Base-by-base conservation (phyloP, 202 grass and related monocot genomes). In the Setaria viridis region DNA sequence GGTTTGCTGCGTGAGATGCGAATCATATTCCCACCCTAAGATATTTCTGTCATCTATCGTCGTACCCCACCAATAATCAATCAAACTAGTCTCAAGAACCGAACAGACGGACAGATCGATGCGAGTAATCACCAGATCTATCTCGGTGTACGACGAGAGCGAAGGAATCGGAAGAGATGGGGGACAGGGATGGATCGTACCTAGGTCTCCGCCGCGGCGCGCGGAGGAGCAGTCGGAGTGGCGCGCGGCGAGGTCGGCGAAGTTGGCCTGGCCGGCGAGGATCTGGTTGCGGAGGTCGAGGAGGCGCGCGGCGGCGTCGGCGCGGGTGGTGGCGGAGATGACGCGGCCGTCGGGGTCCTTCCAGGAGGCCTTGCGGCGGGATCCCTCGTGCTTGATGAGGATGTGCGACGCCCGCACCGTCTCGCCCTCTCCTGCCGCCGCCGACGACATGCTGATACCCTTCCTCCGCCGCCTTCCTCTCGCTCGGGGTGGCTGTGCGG, bases 161-260 rank as follows among this genome's bases (percentile, higher is more conserved):
- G 49, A 6, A 45, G 34, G 17, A 47, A 43, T 29, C 15, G 53
- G 62, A 50, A 0, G 69, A 16, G n/a, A 5, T 1, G 10, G 2
- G 13, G 3, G 17, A 42, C 3, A 9, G 2, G 17, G 14, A 7
- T 9, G 11, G 48, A 67, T 16, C 10, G 4, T 79, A 99, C 96
- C 96, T 5, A 99, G 91, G 88, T 99, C 91, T 64, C 93, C 96
- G 50, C 96, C 93, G 42, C 96, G 93, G 21, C 90, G 91, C 50
- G 96, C 96, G 86, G 93, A 99, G 77, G 90, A 93, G 84, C 91
- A 99, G 85, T 99, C 93, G n/a, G 96, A 99, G 85, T 99, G 83
- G 62, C 60, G 71, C 12, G 91, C 70, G 1, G 96, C 93, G 75
- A 96, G 70, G 55, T 96, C 93, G n/a, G 86, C 82, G 86, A 99